Base-by-base conservation (phyloP, 768 basidiomycete species). In the Ramaria sp. region DNA sequence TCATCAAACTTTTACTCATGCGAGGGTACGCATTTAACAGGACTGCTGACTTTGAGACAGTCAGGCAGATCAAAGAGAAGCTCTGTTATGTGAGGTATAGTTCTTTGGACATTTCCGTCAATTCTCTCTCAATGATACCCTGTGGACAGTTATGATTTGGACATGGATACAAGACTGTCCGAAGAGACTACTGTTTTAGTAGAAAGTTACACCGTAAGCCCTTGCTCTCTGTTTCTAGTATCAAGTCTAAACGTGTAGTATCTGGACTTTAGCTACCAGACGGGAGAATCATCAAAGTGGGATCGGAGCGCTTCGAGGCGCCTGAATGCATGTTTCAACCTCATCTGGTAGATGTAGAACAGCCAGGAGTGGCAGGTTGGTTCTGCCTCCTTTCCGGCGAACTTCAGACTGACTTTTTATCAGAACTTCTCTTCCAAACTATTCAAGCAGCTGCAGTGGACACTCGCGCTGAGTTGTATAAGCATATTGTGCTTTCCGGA, bases 241-340 rank as follows among this genome's bases (percentile, higher is more conserved):
- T 34, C 48, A 37, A 30, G 47, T 30, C 39, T 22, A 15, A 16
- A 22, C 24, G 18, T 8, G 24, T 38, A 10, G 13, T 10, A 12
- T 18, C 39, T 5, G 25, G n/a, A 34, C 42, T 13, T 6, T 61
- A 94, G 89, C 83, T 96, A 43, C 92, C 93, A 16, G 96, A 98
- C 63, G 96, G 96, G 0, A 88, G 96, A 52, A 80, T 76, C 13
- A 96, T 98, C 78, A 96, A 95, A 75, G 92, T 98, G 57, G 96
- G 95, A 27, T 91, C 93, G 0, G 96, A 99, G 67, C 87, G 96
- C 12, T 99, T 97, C 65, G 95, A 98, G 70, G 96, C 95, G 12
- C 95, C 96, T 5, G 96, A 99, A 70, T 98, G 96, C 72, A 93
- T 98, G 92, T 98, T 99, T 84, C 95, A 99, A 67, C 96, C 96